Evolutionary conservation across 2,329 filamentous ascomycete genomes (phyloP), one percentile per base, ranked within the genome.

Genomic region (Epichloe coenophiala): DNA sequence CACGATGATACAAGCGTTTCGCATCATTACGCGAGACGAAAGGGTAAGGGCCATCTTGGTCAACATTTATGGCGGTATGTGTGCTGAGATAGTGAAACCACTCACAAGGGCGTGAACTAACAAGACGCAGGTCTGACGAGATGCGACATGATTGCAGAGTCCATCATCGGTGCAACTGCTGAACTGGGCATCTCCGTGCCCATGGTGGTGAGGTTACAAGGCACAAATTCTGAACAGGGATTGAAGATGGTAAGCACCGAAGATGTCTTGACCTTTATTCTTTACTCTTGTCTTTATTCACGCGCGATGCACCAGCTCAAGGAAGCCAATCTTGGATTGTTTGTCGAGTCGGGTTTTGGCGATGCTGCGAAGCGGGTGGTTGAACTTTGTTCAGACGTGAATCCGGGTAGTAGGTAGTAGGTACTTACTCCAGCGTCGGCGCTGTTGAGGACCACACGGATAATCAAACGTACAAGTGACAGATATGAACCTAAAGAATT

Each of bases 1-100:
- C 56, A 95, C 88, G 0, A 88, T 95, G 57, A 82, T 84, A 61
- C 79, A 80, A 51, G 83, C 81, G 1, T 93, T 95, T 62, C 75
- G 81, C 51, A 76, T 90, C 12, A 80, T 95, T 17, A 70, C 88
- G 44, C 71, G 73, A 5, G 88, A 95, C 58, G 66, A 74, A 2
- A 73, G 86, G 33, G 86, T 94, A 7, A 82, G 79, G 58, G 81
- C 85, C 4, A 68, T 82, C 27, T 64, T 81, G 45, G 74, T 82
- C 8, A 82, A 81, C 51, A 78, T 81, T 8, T 81, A 70, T 19
- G 68, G 68, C 27, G 68, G 67, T 65, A 48, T 52, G 62, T 52
- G 35, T 19, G n/a, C 12, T 15, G 15, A 21, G 15, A 33, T 35
- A 8, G 1, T 31, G 13, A 45, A 8, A 12, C 9, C 21, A 23